Percentiles rank a stretch among this genome's conserved stretches.
Evolutionary conservation across 1,139 yeast genomes (phyloP).

Genomic region (Meyerozyma elateridarum): DNA sequence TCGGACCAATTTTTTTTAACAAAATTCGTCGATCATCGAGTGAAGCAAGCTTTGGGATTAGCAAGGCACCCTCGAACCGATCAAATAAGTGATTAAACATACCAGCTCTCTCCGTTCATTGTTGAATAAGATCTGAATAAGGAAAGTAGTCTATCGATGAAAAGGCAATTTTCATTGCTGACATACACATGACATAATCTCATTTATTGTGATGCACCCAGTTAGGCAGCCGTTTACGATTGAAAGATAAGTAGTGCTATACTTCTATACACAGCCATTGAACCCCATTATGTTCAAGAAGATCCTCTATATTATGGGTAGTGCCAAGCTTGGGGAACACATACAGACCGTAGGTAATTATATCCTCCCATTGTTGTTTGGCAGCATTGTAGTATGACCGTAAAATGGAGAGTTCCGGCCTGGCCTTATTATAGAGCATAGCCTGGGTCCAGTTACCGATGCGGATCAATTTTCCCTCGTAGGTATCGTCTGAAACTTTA

Average conservation of each 20-base stretch:
- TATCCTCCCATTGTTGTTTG: conserved; percentile 19
- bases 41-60: not conserved
- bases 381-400: conserved; percentile 18
- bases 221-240: too few species aligned
- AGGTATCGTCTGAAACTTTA: conserved; percentile 11
- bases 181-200: too few species aligned
- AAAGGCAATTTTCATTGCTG: too few species aligned
- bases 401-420: conserved; percentile 22
- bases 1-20: not conserved
- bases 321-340: too few species aligned
- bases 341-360: conserved; percentile 25
- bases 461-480: conserved; percentile 42
- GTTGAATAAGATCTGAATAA: too few species aligned
- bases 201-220: too few species aligned
- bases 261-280: conserved; percentile 20
- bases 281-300: conserved; percentile 10
- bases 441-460: conserved; percentile 45
- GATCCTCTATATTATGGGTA: conserved; percentile 13
- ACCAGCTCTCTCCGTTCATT: conserved; percentile 5
- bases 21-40: not conserved
- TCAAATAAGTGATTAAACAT: not conserved
- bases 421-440: conserved; percentile 8
- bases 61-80: not conserved
- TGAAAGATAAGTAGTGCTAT: too few species aligned
- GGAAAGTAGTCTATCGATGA: too few species aligned